Conservation (phyloP, 176 grass and related monocot genomes). For the Triticum urartu region DNA sequence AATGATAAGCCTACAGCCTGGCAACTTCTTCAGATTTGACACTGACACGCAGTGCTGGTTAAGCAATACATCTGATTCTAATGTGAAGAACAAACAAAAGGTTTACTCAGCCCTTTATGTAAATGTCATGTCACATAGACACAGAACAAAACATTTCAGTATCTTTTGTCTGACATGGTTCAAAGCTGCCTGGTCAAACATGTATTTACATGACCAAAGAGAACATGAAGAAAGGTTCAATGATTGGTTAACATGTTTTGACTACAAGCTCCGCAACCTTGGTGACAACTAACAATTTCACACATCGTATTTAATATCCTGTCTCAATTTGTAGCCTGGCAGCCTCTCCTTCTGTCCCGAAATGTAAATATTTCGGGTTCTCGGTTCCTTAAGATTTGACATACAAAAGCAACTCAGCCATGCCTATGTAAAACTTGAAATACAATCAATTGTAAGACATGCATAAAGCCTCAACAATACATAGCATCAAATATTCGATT, state of each 20-base stretch:
- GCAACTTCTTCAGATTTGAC: slow-evolving; percentile 1
- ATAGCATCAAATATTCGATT: not conserved
- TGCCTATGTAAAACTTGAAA: not conserved
- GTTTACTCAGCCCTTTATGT: not conserved
- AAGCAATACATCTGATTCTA: slow-evolving; percentile 3
- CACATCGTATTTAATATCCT: not conserved
- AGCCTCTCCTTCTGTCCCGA: not conserved
- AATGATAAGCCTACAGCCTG: not conserved
- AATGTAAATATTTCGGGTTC: not conserved
- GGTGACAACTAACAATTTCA: slow-evolving; percentile 4
- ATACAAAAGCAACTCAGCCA: not conserved
- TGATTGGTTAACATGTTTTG: not conserved
- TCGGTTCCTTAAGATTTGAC: not conserved
- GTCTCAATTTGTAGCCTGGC: not conserved
- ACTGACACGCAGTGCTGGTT: not conserved
- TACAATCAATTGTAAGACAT: not conserved
- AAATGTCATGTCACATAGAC: not conserved
- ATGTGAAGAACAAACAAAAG: not conserved
- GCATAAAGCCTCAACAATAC: not conserved
- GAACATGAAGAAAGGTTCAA: not conserved
- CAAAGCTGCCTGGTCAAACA: not conserved
- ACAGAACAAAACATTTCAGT: not conserved
- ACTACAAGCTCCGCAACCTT: not conserved
- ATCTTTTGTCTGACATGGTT: slow-evolving; percentile 3
- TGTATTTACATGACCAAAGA: not conserved